Percentiles rank a stretch among this genome's conserved stretches.
Conservation (phyloP, 140 eudicot genomes). For the Cichorium intybus region DNA sequence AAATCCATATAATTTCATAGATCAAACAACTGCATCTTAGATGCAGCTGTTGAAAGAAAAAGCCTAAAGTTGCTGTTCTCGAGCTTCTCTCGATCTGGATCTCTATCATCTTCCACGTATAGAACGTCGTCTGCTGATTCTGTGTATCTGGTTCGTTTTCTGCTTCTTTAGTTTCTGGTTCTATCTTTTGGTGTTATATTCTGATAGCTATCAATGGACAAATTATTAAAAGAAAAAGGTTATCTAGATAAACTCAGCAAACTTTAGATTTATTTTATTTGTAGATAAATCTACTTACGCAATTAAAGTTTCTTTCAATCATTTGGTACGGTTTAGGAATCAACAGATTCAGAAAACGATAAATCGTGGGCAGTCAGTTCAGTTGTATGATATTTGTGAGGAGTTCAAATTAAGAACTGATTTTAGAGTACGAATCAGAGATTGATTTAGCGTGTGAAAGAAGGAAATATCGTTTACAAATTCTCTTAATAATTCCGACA, state of each 20-base stretch:
- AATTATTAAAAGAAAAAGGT: neutral
- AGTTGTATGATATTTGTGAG: slow-evolving; percentile 2
- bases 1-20: neutral
- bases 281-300: neutral
- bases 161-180: neutral
- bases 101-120: neutral
- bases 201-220: neutral
- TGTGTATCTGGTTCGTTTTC: neutral
- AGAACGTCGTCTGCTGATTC: neutral
- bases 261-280: neutral
- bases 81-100: neutral
- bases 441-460: slow-evolving; percentile 9
- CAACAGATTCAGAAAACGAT: slow-evolving; percentile 6
- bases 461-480: neutral
- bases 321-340: neutral
- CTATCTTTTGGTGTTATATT: neutral
- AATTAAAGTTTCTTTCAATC: neutral
- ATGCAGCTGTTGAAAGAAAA: neutral
- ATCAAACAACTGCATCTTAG: neutral
- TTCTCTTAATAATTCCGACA: too few species aligned
- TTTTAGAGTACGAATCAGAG: neutral
- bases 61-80: neutral
- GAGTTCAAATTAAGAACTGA: neutral
- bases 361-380: neutral
- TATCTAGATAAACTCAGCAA: neutral